Base-by-base conservation (phyloP, 805 yeast genomes). In the Metschnikowia kunwiensis region DNA sequence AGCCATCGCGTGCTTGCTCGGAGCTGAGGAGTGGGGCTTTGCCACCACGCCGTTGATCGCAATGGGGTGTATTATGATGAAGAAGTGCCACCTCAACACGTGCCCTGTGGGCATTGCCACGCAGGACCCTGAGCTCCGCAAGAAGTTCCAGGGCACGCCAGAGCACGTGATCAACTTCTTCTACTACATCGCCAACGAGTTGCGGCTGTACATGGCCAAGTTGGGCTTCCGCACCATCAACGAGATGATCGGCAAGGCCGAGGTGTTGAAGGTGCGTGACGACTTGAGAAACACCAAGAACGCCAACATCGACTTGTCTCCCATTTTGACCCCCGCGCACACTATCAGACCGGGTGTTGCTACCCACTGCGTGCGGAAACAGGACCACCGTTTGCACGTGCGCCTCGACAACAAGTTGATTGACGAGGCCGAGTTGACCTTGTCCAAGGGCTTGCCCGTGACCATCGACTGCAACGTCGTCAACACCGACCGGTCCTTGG, bases 81-180 rank as follows among this genome's bases (percentile, higher is more conserved):
- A 96, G 67, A 86, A 84, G 72, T 59, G 97, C 60, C 97, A 91
- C 62, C 70, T 86, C 42, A 86, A 86, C 68, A 78, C 95, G 25
- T 91, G 98, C 66, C 96, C 98, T 19, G 98, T 91, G 32, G 98
- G 98, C 68, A 86, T 91, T 69, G 98, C 98, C 30, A 91, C 98
- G 20, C 98, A 93, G 66, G 97, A 91, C 62, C 97, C 97, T 13
- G 86, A 80, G 49, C 74, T 91, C 50, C 79, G 98, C 67, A 78
- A 78, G 66, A 93, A 91, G 65, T 91, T 91, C 68, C 74, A 77
- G 55, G 98, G 98, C 58, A 89, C 96, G 33, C 98, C 98, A 34
- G 98, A 91, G 68, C 97, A 91, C 58, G 97, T 91, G 41, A 89
- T 91, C 65, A 91, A 91, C 74, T 93, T 91, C 75, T 93, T 93